Evolutionary conservation across 768 basidiomycete species (phyloP).

Genomic region (Cubamyces sp.): DNA sequence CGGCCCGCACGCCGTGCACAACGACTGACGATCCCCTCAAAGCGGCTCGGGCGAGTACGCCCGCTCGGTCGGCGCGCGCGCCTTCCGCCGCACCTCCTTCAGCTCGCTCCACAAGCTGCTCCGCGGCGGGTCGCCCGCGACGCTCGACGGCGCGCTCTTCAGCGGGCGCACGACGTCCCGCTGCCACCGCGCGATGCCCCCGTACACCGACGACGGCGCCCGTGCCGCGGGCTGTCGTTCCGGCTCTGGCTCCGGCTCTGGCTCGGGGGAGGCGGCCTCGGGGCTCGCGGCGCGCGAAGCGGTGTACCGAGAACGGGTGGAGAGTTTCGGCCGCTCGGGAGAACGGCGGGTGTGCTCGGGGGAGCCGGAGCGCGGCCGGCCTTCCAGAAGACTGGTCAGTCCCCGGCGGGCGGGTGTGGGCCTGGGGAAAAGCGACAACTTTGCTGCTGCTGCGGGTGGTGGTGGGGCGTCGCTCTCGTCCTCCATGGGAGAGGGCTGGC

Average conservation of each 20-base stretch:
- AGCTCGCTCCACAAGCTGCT: conserved; percentile 61
- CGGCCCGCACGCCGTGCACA: too few species aligned
- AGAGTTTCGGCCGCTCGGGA: conserved; percentile 36
- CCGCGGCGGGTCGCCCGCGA: conserved; percentile 41
- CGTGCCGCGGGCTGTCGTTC: background rate
- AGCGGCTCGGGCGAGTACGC: conserved; percentile 37
- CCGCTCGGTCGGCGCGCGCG: conserved; percentile 49
- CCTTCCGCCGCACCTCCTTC: conserved; percentile 50
- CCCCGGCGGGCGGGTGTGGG: conserved; percentile 36
- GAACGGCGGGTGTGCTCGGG: conserved; percentile 34
- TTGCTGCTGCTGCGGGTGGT: conserved; percentile 9
- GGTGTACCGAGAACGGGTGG: conserved; percentile 32
- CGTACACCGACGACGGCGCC: conserved; percentile 30
- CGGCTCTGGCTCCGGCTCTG: background rate
- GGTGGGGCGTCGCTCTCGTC: conserved; percentile 16
- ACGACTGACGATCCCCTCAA: conserved; percentile 3
- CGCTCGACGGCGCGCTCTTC: conserved; percentile 33
- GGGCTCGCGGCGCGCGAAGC: conserved; percentile 40
- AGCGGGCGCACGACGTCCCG: conserved; percentile 22
- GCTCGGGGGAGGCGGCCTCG: conserved; percentile 42
- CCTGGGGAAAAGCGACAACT: conserved; percentile 31
- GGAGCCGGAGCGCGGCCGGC: conserved; percentile 27
- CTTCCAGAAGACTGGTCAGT: conserved; percentile 45
- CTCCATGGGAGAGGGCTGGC: conserved; percentile 20
- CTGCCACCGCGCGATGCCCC: conserved; percentile 25